Evolutionary conservation across 2,329 filamentous ascomycete species (phyloP), one percentile per base, ranked within the genome.

Genomic region (Cordyceps tenuipes): DNA sequence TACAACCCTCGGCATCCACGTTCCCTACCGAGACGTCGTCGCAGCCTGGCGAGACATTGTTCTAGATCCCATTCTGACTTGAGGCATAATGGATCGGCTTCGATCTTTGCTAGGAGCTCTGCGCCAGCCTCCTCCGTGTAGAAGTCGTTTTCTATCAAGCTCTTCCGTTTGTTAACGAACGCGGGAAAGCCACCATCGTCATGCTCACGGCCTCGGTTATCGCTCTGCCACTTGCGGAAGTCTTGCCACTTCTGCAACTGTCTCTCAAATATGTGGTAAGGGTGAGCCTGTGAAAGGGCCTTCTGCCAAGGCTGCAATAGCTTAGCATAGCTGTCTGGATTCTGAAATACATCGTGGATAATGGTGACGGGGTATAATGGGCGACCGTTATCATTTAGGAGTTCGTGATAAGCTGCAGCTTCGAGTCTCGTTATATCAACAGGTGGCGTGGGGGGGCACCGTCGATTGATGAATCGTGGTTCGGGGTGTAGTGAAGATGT

Each of bases 1-100:
- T 49, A 26, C 48, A 71, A 69, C 1, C 50, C 61, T 4, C 60
- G 17, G 49, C 64, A 67, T 26, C 26, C 43, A 7, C 9, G 17
- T 43, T 58, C 56, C 8, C 56, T 49, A 17, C 10, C 44, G 9
- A 10, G 1, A 26, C 21, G 21, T n/a, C 56, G 56, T 47, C 43
- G 46, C 46, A 2, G 3, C 21, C 3, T 7, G 34, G 31, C 21
- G 5, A 19, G 3, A 5, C 1, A 15, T 41, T 41, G 47, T 8
- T 1, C 15, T 5, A 29, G 3, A 9, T 50, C 21, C 55, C 55
- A 58, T 3, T 15, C 5, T n/a, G 21, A 29, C 31, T 49, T 23
- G 9, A 39, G 34, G 23, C 34, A 29, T 29, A 34, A 41, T 10
- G 34, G 44, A 31, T 58, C 31, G 19, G 55, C 36, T 17, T 57